Conservation (phyloP, 2,329 filamentous ascomycete species). For the Fusarium cicatricum region DNA sequence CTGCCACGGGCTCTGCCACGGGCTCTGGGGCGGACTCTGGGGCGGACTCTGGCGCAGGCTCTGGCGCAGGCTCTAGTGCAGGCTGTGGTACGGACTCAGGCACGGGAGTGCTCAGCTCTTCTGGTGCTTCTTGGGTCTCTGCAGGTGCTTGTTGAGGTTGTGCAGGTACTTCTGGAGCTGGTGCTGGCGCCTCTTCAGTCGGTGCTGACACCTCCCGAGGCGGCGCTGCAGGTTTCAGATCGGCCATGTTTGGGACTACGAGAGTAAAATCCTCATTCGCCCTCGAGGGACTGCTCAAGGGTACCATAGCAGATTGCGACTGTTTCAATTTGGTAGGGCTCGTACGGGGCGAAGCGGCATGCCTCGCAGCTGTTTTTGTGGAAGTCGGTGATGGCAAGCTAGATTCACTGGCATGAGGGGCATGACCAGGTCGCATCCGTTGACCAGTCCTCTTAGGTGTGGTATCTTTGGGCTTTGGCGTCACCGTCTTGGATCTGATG, state of each 20-base stretch:
- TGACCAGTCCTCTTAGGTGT: slow-evolving; percentile 62
- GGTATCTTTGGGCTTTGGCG: slow-evolving; percentile 59
- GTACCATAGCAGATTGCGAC: slow-evolving; percentile 41
- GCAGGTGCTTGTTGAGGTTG: slow-evolving; percentile 1
- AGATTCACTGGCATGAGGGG: slow-evolving; percentile 60
- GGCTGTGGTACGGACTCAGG: slow-evolving; percentile 17
- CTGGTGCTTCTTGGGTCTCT: slow-evolving; percentile 13
- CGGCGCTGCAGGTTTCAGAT: slow-evolving; percentile 45
- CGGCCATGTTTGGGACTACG: slow-evolving; percentile 58
- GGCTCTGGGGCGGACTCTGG: slow-evolving; percentile 45
- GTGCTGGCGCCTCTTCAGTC: slow-evolving; percentile 10
- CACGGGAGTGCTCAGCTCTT: slow-evolving; percentile 20
- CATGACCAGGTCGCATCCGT: slow-evolving; percentile 57
- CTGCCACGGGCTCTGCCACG: slow-evolving; percentile 32
- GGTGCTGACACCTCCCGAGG: slow-evolving; percentile 24
- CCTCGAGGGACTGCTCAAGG: slow-evolving; percentile 54
- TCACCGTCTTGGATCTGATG: slow-evolving; percentile 55
- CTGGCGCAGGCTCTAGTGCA: slow-evolving; percentile 4
- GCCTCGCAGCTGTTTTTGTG: slow-evolving; percentile 42
- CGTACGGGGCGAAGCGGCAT: slow-evolving; percentile 51
- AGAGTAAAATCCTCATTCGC: slow-evolving; percentile 63
- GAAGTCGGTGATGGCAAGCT: slow-evolving; percentile 57
- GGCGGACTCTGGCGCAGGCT: slow-evolving; percentile 14
- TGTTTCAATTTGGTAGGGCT: slow-evolving; percentile 53
- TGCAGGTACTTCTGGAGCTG: no score